These are phyloP conservation scores for Myriosclerotinia scirpicola DNA, from an alignment of 2,329 filamentous ascomycete species.

Conservation along the genomic window DNA sequence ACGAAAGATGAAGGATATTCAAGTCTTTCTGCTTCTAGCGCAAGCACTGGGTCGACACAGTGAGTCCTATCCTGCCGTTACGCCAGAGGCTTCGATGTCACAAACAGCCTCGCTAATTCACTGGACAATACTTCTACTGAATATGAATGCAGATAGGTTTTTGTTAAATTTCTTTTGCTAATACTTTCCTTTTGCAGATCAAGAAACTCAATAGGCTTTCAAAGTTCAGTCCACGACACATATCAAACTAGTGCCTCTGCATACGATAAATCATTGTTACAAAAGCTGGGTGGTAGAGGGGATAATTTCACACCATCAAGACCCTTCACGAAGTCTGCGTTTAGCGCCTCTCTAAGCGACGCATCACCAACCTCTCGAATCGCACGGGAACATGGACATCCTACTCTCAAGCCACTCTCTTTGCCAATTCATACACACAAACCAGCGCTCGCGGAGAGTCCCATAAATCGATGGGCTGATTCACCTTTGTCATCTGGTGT, in stretches of 20 bases:
- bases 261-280: constrained; percentile 43
- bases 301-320: constrained; percentile 41
- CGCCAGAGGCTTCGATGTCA: not conserved
- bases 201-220: constrained; percentile 35
- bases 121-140: constrained; percentile 8
- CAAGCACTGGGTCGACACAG: constrained; percentile 39
- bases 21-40: constrained; percentile 41
- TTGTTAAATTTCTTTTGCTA: constrained; percentile 16
- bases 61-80: constrained; percentile 31
- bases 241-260: constrained; percentile 41
- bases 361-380: constrained; percentile 40
- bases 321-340: constrained; percentile 33
- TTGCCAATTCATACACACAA: constrained; percentile 39
- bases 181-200: constrained; percentile 29
- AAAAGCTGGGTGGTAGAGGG: constrained; percentile 40
- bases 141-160: not conserved
- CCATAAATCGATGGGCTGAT: constrained; percentile 39
- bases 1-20: constrained; percentile 42
- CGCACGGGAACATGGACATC: constrained; percentile 37
- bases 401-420: constrained; percentile 41
- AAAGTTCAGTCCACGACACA: constrained; percentile 41
- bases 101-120: constrained; percentile 5
- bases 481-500: constrained; percentile 37
- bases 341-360: constrained; percentile 40
- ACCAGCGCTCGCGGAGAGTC: constrained; percentile 37